A percentile compares a stretch with the other conserved stretches of the same genome.
Conservation (phyloP, 2,329 filamentous ascomycete species). For the Neoascochyta sp. region DNA sequence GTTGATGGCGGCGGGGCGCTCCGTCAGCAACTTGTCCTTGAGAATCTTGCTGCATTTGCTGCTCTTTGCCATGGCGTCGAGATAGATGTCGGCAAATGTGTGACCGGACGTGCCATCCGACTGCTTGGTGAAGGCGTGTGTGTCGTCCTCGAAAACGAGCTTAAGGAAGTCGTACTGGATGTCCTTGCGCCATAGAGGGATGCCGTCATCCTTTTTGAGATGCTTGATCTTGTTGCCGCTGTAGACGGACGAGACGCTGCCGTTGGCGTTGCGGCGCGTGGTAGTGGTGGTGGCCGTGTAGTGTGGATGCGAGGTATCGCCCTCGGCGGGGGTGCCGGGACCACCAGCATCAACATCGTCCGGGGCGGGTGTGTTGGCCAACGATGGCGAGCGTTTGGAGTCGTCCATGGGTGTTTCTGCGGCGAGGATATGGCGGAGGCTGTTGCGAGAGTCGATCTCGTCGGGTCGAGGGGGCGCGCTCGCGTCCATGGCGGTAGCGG, state of each 20-base stretch:
- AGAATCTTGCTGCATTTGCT: conserved; percentile 99
- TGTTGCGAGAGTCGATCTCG: conserved; percentile 39
- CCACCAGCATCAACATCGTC: conserved; percentile 34
- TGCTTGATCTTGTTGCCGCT: conserved; percentile 76
- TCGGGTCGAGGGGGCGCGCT: conserved; percentile 24
- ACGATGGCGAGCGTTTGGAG: conserved; percentile 24
- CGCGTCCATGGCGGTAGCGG: conserved; percentile 14
- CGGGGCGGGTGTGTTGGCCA: conserved; percentile 27
- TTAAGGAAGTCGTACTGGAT: conserved; percentile 86
- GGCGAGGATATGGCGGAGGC: conserved; percentile 39
- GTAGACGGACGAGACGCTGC: conserved; percentile 63
- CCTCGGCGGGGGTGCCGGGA: conserved; percentile 24
- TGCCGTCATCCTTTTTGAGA: conserved; percentile 83
- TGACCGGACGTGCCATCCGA: conserved; percentile 73
- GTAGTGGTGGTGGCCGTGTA: conserved; percentile 50
- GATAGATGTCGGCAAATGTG: conserved; percentile 91
- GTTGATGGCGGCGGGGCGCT: conserved; percentile 86
- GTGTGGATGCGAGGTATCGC: conserved; percentile 30
- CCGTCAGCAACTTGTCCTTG: conserved; percentile 90
- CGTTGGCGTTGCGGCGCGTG: conserved; percentile 60
- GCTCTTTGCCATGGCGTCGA: conserved; percentile 97
- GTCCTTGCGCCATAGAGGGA: conserved; percentile 80
- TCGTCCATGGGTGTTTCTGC: conserved; percentile 37
- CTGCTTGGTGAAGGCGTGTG: conserved; percentile 81
- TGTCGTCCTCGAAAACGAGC: conserved; percentile 72